These are phyloP conservation scores for Diplodia mutila DNA, from an alignment of 2,329 filamentous ascomycete genomes.

Conservation along the genomic window DNA sequence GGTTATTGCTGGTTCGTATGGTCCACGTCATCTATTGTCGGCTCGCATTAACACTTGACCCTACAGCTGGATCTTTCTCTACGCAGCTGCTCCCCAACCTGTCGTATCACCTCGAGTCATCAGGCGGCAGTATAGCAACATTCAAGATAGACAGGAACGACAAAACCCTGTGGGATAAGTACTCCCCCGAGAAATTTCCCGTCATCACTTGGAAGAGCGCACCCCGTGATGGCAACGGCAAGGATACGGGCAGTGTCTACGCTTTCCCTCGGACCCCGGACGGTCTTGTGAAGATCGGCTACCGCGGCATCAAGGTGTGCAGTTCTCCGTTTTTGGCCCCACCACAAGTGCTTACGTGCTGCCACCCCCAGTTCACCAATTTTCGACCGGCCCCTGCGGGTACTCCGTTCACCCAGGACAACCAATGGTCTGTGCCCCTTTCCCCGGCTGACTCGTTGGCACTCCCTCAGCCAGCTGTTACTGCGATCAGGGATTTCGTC, in stretches of 20 bases:
- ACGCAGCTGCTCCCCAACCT: background rate
- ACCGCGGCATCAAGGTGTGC: conserved; percentile 5
- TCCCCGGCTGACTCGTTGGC: background rate
- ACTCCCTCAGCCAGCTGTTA: background rate
- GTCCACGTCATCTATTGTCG: background rate
- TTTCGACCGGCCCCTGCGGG: background rate
- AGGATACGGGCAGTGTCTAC: conserved; percentile 2
- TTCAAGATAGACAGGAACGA: background rate
- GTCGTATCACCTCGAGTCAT: conserved; percentile 1
- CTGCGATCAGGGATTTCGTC: background rate
- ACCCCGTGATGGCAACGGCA: background rate
- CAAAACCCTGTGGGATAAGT: background rate
- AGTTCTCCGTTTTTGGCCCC: no score
- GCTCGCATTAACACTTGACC: background rate
- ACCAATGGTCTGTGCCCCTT: background rate
- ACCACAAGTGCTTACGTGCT: background rate
- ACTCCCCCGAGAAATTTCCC: background rate
- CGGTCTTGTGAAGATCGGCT: background rate
- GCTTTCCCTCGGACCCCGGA: background rate
- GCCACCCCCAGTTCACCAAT: background rate
- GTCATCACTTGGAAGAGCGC: conserved; percentile 1
- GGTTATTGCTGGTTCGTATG: background rate
- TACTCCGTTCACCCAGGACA: background rate
- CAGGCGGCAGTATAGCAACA: background rate
- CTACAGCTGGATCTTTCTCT: background rate